Base-by-base conservation (phyloP, 768 basidiomycete genomes). In the Russula brevipes region DNA sequence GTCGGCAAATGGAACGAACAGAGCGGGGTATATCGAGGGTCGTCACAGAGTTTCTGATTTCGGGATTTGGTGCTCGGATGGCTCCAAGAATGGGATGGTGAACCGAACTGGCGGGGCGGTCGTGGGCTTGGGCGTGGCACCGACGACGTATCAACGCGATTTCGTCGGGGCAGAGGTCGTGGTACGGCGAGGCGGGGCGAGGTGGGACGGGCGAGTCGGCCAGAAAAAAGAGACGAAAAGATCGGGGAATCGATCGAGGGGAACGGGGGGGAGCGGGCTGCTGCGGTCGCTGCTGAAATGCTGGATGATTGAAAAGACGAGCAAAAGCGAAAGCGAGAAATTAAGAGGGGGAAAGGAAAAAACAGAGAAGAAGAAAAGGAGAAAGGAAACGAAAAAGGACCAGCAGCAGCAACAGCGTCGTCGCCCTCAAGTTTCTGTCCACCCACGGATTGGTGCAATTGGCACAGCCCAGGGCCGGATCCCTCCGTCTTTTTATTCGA, bases 1-100 rank as follows among this genome's bases (percentile, higher is more conserved):
- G 58, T 64, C 63, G 58, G 58, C 33, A 54, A 59, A 64, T 55
- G 57, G 58, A 59, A 55, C 36, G 30, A 57, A 55, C 16, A 42
- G 24, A 24, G 44, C 24, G 42, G 36, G 46, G 46, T 7, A 39
- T 53, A 57, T 63, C 44, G 55, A 57, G 55, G 55, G 50, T 56
- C 54, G 61, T 62, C 49, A 57, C 61, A 50, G 24, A 6, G 1
- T 36, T 38, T n/a, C n/a, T 39, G 54, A 55, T 42, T 47, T 47
- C 47, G 60, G 36, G 46, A 58, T 51, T 46, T 36, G 60, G 41
- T 14, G 9, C 24, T 53, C 59, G 60, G 60, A 55, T 61, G 39
- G 11, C 12, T 16, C 60, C 46, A 31, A 54, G 54, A 61, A 61
- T 61, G 60, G 53, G 8, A 5, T 35, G 30, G 14, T 30, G 45